Evolutionary conservation across 768 basidiomycete genomes (phyloP).

Genomic region (Chalciporus sphaerocephalus): DNA sequence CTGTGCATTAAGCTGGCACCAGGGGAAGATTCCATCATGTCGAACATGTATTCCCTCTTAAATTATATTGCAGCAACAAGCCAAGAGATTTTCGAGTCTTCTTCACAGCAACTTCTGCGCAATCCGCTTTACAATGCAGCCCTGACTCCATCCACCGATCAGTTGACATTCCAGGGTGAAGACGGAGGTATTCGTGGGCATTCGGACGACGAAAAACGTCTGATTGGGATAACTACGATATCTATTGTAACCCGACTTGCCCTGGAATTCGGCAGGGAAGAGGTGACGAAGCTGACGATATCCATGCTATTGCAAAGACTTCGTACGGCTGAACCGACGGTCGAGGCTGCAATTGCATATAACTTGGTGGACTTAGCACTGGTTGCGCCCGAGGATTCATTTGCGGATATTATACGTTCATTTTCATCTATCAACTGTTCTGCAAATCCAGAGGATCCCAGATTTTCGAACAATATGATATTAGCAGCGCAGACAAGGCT

Average conservation of each 20-base stretch:
- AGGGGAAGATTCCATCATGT: conserved; percentile 86
- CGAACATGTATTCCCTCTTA: conserved; percentile 93
- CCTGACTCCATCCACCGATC: conserved; percentile 37
- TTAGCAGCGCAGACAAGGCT: conserved; percentile 88
- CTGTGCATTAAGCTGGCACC: conserved; percentile 87
- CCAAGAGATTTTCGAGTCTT: conserved; percentile 63
- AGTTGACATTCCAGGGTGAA: conserved; percentile 50
- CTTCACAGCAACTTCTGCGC: conserved; percentile 40
- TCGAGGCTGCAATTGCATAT: conserved; percentile 88
- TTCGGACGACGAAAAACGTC: conserved; percentile 78
- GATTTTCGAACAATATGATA: conserved; percentile 88
- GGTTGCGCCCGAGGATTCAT: conserved; percentile 67
- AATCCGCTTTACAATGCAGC: conserved; percentile 38
- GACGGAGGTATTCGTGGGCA: conserved; percentile 63
- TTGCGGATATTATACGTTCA: conserved; percentile 77
- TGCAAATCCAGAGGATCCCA: conserved; percentile 83
- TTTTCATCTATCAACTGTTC: conserved; percentile 83
- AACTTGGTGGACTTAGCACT: conserved; percentile 89
- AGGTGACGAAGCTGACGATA: conserved; percentile 83
- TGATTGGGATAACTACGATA: conserved; percentile 87
- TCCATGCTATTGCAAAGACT: conserved; percentile 91
- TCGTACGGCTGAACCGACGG: conserved; percentile 77
- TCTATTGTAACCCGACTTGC: conserved; percentile 86
- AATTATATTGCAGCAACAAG: conserved; percentile 86
- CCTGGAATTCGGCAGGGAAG: conserved; percentile 80